phyloP scores from a whole-genome alignment of 352 stramenopile species.

The Phytophthora hybrid region DNA sequence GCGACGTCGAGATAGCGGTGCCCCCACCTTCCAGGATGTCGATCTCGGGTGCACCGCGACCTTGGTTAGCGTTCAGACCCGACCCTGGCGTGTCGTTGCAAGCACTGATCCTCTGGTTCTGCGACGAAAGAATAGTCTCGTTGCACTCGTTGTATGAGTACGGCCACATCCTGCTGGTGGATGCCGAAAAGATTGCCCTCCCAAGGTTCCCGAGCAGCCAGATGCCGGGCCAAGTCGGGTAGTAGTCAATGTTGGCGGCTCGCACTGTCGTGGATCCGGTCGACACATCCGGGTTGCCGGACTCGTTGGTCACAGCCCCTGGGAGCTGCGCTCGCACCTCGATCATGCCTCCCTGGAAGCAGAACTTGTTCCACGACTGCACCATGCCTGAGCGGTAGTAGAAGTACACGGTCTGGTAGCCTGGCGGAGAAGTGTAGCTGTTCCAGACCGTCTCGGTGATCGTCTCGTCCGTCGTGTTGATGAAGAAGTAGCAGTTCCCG shows the following conservation, averaged over 20 bases:
- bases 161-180: slow-evolving; percentile 84
- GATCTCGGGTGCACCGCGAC: slow-evolving; percentile 47
- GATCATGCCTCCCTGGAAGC: slow-evolving; percentile 71
- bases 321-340: slow-evolving; percentile 85
- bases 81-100: slow-evolving; percentile 90
- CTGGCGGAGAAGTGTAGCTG: slow-evolving; percentile 36
- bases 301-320: slow-evolving; percentile 51
- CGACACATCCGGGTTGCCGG: slow-evolving; percentile 22
- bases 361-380: slow-evolving; percentile 86
- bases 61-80: slow-evolving; percentile 68
- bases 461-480: slow-evolving; percentile 52
- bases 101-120: slow-evolving; percentile 56
- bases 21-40: slow-evolving; percentile 28
- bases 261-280: slow-evolving; percentile 17
- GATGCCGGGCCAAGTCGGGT: slow-evolving; percentile 28
- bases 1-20: slow-evolving; percentile 73
- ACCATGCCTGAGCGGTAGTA: slow-evolving; percentile 37
- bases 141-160: slow-evolving; percentile 93
- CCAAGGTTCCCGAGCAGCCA: slow-evolving; percentile 30
- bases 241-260: slow-evolving; percentile 27
- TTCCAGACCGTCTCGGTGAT: slow-evolving; percentile 56
- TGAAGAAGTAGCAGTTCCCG: slow-evolving; percentile 49
- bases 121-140: slow-evolving; percentile 32
- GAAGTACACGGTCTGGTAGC: slow-evolving; percentile 34
- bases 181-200: slow-evolving; percentile 23